These are phyloP conservation scores for Calonectria fujianensis DNA, from an alignment of 2,329 filamentous ascomycete genomes.

Conservation along the genomic window DNA sequence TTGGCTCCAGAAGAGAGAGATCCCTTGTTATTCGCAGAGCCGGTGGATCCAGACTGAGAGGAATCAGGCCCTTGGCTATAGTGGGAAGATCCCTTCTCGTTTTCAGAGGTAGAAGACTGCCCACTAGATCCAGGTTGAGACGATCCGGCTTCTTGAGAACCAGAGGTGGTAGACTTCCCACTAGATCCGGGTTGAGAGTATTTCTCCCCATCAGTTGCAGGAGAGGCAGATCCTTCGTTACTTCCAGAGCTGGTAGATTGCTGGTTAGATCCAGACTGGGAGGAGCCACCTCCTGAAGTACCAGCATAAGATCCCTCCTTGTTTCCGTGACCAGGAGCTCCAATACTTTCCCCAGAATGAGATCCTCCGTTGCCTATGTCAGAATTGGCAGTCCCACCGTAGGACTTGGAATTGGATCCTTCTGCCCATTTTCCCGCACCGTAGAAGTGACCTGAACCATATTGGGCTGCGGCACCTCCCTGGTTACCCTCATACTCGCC, in stretches of 20 bases:
- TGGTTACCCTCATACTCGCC: not conserved
- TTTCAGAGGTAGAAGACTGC: too few species aligned
- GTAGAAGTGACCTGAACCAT: not conserved
- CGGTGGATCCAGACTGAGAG: not conserved
- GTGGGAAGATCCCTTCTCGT: not conserved
- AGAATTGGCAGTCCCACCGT: not conserved
- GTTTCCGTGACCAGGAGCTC: not conserved
- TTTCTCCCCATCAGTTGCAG: not conserved
- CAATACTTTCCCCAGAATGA: not conserved
- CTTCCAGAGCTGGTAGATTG: not conserved
- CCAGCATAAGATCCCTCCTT: not conserved
- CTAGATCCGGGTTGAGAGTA: not conserved
- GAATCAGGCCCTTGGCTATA: not conserved
- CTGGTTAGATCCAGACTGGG: not conserved
- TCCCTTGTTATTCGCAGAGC: not conserved
- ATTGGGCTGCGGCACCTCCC: not conserved
- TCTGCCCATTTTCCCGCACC: not conserved
- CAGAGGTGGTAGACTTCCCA: not conserved
- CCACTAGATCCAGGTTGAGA: too few species aligned
- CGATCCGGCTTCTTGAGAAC: too few species aligned
- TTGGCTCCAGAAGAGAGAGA: not conserved
- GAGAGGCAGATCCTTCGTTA: not conserved
- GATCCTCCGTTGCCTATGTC: not conserved
- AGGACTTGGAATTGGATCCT: not conserved
- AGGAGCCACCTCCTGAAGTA: not conserved